Base-by-base conservation (phyloP, 2,329 filamentous ascomycete genomes). In the Magnaporthales sp. region DNA sequence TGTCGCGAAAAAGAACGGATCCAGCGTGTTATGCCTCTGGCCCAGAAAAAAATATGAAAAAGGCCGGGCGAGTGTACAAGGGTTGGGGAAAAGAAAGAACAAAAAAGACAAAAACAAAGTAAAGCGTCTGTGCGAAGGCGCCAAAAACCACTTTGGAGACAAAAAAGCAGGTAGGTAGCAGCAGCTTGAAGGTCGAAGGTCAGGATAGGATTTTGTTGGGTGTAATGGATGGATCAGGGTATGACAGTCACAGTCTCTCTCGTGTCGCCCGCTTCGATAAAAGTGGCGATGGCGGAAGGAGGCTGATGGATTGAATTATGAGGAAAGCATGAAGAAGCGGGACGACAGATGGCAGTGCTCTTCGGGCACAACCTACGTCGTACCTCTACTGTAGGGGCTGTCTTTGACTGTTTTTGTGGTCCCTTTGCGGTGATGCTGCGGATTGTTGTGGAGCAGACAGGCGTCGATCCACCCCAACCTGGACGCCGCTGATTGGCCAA, bases 1-100 rank as follows among this genome's bases (percentile, higher is more conserved):
- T 74, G 65, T 54, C 27, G 61, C 66, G 58, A 66, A 22, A 58
- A 58, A 58, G 62, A 51, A 46, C n/a, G 62, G 62, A 64, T 32
- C 62, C 62, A 64, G 62, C 24, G 62, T 64, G 62, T 22, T 46
- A 54, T 64, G 32, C 30, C 22, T 46, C 38, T 64, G 62, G 31
- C 32, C 30, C 54, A 58, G 54, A 58, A 58, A 58, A 58, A 24
- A 26, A 10, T 26, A 26, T 26, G 22, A 58, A 58, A 58, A 58
- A 58, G 11, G 22, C 54, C 54, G 54, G 54, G 54, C 54, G 54
- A 58, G 24, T 15, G 11, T 26, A 22, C 24, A 26, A 58, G 54
- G n/a, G 54, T 22, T 13, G 22, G 24, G 10, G 10, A 24, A 26
- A 58, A 26, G 22, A 26, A 15, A 56, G n/a, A 56, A 2, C 10